Evolutionary conservation across 805 yeast species (phyloP), one percentile per base, ranked within the genome.

Genomic region (Ogataea thermomethanolica): DNA sequence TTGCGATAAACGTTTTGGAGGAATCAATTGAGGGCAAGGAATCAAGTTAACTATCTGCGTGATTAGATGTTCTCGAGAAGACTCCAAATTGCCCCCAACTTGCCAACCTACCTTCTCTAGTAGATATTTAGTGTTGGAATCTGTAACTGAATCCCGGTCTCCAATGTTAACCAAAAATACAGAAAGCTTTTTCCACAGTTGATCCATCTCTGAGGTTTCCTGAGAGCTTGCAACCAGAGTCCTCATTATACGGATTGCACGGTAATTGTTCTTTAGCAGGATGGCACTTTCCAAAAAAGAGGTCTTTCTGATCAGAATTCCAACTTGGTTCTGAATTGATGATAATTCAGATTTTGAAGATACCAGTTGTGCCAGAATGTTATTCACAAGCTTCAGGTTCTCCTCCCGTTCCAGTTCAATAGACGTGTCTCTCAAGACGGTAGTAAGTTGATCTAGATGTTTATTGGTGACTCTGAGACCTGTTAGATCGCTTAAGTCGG

Each of bases 1-100:
- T 5, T 73, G 64, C 13, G 73, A 64, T 8, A 81, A 56, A 23
- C 86, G 61, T 35, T 73, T 67, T 0, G 86, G 80, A 3, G 76
- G 70, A 61, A 35, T 43, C 64, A 53, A 41, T 8, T 50, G 49
- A 37, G 71, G 67, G 1, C 84, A 74, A 10, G 79, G 71, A 13
- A 81, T 65, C 48, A 64, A 64, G 25, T 59, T 54, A 26, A 76
- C 65, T 1, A 81, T 65, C 28, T 67, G 65, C 7, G 62, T 56
- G 7, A 76, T 54, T 25, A 79, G 48, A 6, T 49, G 29, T 9
- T 54, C 53, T 41, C 84, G 61, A 7, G 82, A 69, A 4, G 17
- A 32, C 0, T 12, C 11, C 7, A 41, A 29, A 32, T 39, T 41
- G 11, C 41, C 20, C 7, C 46, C 48, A 2, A 30, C 9, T 6